These are phyloP conservation scores for Zymoseptoria crescenta DNA, from an alignment of 2,329 filamentous ascomycete species.

Conservation along the genomic window DNA sequence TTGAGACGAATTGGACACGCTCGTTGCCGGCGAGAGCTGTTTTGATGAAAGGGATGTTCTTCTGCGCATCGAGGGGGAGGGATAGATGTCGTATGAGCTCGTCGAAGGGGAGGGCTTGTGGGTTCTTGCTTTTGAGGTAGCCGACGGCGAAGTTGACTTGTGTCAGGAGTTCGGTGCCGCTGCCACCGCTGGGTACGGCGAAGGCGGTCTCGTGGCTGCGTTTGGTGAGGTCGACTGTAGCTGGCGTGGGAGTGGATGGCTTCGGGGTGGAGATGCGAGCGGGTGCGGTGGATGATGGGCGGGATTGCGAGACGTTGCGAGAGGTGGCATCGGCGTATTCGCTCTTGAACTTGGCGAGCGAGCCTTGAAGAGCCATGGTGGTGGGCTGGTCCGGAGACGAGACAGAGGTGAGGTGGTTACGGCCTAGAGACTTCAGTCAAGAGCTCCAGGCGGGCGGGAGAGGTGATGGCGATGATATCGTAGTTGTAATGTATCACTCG, in stretches of 20 bases:
- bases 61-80: constrained; percentile 43
- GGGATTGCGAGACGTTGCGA: constrained; percentile 23
- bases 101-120: constrained; percentile 59
- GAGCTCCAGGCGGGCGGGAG: background rate
- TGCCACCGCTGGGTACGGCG: constrained; percentile 27
- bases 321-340: constrained; percentile 25
- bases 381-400: constrained; percentile 1
- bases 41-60: constrained; percentile 53
- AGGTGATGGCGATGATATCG: background rate
- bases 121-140: constrained; percentile 62
- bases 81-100: constrained; percentile 77
- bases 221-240: constrained; percentile 64
- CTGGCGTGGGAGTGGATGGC: constrained; percentile 5
- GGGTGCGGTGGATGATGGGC: constrained; percentile 17
- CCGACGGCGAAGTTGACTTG: constrained; percentile 83
- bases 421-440: background rate
- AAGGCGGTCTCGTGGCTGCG: constrained; percentile 22
- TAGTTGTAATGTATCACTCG: background rate
- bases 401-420: background rate
- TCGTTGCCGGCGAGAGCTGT: constrained; percentile 60
- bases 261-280: constrained; percentile 22
- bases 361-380: constrained; percentile 26
- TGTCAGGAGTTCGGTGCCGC: constrained; percentile 73
- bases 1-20: constrained; percentile 51
- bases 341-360: constrained; percentile 24